Base-by-base conservation (phyloP, 164 flowering plant species). In the Annona cherimola region DNA sequence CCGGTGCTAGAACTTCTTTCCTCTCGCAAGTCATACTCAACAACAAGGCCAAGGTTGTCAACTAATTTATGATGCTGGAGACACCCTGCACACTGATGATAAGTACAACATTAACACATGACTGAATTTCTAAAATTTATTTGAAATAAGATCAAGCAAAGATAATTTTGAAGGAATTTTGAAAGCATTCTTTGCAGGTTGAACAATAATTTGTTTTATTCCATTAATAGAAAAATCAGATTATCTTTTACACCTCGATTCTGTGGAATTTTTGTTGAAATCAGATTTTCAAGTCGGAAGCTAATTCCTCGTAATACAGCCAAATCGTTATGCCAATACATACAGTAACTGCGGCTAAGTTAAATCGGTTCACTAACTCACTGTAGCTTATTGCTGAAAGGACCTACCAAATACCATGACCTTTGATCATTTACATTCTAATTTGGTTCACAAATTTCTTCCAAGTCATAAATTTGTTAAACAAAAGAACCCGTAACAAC, bases 31-130 rank as follows among this genome's bases (percentile, higher is more conserved):
- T 96, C 91, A 76, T 93, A 90, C 83, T 96, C 99, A 66, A 89
- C 86, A 60, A 92, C 85, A 69, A 93, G 93, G 45, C 90, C 88
- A 57, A 93, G 94, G 79, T 96, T 96, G 82, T 96, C 99, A 45
- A 89, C 91, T 73, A 96, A 82, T 77, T 87, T 89, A 88, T 96
- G 98, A 83, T 92, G 88, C 81, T 77, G 85, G 54, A 81, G 85
- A 82, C 98, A 96, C 50, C 97, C 99, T 83, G 97, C 86, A 80
- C 96, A 95, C 96, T 91, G 83, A 73, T 71, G 61, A 69, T 12
- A 66, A 35, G 5, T 41, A 19, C 61, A 26, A 26, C 44, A 64
- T 64, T 64, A 42, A 42, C 41, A 41, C 6, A 40, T 6, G 6
- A 2, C 16, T 40, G 57, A 45, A 50, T 50, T 50, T 50, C 14